Evolutionary conservation across 768 basidiomycete genomes (phyloP).

Genomic region (Podaxis pistillaris): DNA sequence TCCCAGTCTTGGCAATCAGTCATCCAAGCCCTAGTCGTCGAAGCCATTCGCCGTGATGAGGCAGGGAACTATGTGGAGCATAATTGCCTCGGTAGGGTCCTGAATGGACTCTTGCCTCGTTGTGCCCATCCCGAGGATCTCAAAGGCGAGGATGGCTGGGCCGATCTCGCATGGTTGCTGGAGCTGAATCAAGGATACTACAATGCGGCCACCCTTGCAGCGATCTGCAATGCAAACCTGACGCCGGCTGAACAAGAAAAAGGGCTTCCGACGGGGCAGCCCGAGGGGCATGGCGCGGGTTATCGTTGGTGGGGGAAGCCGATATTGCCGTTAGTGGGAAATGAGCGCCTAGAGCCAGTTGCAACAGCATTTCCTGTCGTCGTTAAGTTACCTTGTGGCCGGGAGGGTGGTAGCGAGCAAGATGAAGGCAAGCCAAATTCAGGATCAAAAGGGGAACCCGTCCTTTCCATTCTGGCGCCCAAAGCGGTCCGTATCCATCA

Average conservation of each 20-base stretch:
- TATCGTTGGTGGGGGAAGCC: slow-evolving; percentile 2
- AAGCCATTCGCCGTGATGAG: background rate
- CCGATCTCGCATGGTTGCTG: background rate
- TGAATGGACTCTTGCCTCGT: background rate
- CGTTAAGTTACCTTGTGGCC: background rate
- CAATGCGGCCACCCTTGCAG: background rate
- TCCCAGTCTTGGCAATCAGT: background rate
- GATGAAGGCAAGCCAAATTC: background rate
- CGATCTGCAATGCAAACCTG: background rate
- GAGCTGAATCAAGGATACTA: background rate
- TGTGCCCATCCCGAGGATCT: background rate
- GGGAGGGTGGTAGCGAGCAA: background rate
- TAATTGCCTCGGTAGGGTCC: background rate
- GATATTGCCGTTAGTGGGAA: background rate
- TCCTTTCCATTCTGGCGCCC: background rate
- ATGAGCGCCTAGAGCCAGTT: background rate
- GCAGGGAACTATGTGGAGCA: background rate
- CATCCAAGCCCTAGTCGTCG: background rate
- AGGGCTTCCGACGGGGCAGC: no score
- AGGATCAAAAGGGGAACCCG: background rate
- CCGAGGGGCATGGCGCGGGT: background rate
- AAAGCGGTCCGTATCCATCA: background rate
- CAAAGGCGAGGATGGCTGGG: background rate
- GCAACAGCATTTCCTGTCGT: background rate
- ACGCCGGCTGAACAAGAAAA: background rate